Evolutionary conservation across 2,329 filamentous ascomycete genomes (phyloP).

Genomic region (Ceratocystis papillata): DNA sequence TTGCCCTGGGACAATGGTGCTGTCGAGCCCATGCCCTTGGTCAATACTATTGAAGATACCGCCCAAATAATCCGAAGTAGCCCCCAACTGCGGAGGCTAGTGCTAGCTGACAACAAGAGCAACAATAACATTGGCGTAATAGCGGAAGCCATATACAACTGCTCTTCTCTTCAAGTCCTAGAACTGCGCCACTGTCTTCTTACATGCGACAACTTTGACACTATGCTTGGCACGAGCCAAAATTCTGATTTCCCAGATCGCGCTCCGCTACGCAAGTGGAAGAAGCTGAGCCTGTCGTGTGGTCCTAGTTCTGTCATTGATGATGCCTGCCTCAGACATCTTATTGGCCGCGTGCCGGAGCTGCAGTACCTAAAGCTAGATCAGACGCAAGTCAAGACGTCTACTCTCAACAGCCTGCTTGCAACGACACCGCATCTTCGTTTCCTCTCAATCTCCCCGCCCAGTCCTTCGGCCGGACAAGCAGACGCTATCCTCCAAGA

Average conservation of each 20-base stretch:
- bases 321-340: not conserved
- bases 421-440: not conserved
- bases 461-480: not conserved
- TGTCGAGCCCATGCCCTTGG: not conserved
- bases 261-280: not conserved
- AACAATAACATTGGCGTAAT: not conserved
- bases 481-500: not conserved
- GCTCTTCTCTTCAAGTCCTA: not conserved
- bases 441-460: not conserved
- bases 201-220: not conserved
- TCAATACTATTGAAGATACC: not conserved
- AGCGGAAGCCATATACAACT: conserved; percentile 1
- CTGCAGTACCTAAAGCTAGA: conserved; percentile 5
- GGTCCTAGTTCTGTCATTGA: not conserved
- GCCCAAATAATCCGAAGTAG: not conserved
- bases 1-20: not conserved
- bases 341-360: not conserved
- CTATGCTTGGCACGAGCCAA: conserved; percentile 7
- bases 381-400: not conserved
- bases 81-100: not conserved
- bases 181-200: conserved; percentile 8
- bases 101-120: not conserved
- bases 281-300: conserved; percentile 7
- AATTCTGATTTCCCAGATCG: not conserved
- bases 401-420: conserved; percentile 3